phyloP scores from a whole-genome alignment of 208 protist genomes.

The Crithidia thermophila region DNA sequence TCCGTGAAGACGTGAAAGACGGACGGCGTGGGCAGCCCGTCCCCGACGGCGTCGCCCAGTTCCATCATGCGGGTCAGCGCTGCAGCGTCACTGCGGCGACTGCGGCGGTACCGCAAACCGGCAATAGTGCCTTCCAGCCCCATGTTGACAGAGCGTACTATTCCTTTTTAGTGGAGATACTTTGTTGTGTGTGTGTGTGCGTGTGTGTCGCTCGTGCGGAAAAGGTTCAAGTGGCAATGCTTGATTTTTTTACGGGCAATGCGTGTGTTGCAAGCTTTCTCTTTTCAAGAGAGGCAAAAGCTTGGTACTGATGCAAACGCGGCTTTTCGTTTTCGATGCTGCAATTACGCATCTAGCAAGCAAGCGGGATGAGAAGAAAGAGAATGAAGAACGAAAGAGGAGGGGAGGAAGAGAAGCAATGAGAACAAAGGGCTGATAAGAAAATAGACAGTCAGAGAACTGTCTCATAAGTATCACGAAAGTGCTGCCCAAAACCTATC shows the following conservation, averaged over 20 bases:
- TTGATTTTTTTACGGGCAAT: no score
- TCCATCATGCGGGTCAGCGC: constrained; percentile 42
- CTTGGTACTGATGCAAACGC: no score
- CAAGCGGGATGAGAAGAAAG: no score
- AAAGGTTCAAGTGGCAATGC: no score
- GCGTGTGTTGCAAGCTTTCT: no score
- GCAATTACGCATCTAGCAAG: no score
- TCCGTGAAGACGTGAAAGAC: constrained; percentile 42
- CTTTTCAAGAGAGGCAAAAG: no score
- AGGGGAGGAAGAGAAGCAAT: neutral
- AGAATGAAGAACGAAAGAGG: constrained; percentile 1
- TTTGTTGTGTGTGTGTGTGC: neutral
- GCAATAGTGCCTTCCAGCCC: constrained; percentile 17
- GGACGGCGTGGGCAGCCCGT: constrained; percentile 40
- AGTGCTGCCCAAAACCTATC: no score
- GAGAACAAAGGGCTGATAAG: neutral
- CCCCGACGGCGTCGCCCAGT: constrained; percentile 33
- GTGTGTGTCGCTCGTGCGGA: no score
- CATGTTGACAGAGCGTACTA: neutral
- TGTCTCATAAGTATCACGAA: no score
- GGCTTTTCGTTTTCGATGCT: no score
- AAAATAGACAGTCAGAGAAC: neutral
- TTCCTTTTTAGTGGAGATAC: neutral
- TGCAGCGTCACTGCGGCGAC: constrained; percentile 41
- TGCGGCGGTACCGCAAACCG: constrained; percentile 55